A percentile compares a stretch with the other conserved stretches of the same genome.
Conservation (phyloP, 2,329 filamentous ascomycete genomes). For the Botrytis paeoniae region DNA sequence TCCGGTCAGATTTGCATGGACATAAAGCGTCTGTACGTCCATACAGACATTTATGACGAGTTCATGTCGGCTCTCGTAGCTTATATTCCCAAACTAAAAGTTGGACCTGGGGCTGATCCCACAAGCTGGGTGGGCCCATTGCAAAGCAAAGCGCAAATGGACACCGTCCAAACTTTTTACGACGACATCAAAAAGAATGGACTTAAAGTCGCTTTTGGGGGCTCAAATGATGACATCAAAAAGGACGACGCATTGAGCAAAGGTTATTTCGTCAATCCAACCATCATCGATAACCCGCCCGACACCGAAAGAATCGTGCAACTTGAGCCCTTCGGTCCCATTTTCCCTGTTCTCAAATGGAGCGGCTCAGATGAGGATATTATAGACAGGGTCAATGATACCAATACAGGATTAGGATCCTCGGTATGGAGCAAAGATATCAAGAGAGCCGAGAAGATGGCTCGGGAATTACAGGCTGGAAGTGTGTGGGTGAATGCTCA, state of each 20-base stretch:
- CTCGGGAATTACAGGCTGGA: conserved; percentile 52
- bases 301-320: conserved; percentile 53
- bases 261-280: conserved; percentile 57
- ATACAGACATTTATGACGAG: conserved; percentile 54
- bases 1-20: conserved; percentile 51
- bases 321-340: conserved; percentile 56
- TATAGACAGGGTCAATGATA: conserved; percentile 51
- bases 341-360: conserved; percentile 21
- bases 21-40: conserved; percentile 58
- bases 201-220: conserved; percentile 48
- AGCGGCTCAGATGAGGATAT: conserved; percentile 46
- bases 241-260: background rate
- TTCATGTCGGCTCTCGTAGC: conserved; percentile 45
- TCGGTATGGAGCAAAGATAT: conserved; percentile 57
- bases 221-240: conserved; percentile 2
- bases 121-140: conserved; percentile 51
- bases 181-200: conserved; percentile 52
- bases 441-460: conserved; percentile 49
- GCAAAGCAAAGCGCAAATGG: conserved; percentile 59
- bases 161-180: conserved; percentile 54
- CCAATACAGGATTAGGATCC: conserved; percentile 51
- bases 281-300: conserved; percentile 56
- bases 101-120: conserved; percentile 35
- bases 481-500: conserved; percentile 59
- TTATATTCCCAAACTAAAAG: conserved; percentile 44